phyloP scores from a whole-genome alignment of 2,329 filamentous ascomycete genomes.

The Alternaria conjuncta region DNA sequence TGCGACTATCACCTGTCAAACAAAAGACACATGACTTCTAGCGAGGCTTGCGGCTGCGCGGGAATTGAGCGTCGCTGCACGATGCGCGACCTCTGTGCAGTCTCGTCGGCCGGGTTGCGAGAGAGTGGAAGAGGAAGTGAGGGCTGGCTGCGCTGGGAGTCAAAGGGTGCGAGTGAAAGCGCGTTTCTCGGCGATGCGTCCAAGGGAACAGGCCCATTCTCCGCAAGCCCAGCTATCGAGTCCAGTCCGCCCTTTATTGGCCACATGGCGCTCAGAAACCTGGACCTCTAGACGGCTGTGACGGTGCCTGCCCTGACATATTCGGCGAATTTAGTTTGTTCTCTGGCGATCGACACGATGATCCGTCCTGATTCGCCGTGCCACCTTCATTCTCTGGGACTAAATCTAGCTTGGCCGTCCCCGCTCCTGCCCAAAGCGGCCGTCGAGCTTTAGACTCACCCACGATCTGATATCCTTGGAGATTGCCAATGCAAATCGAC shows the following conservation, averaged over 20 bases:
- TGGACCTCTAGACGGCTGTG: conserved; percentile 15
- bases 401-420: conserved; percentile 15
- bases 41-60: not conserved
- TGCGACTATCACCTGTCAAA: conserved; percentile 18
- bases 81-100: conserved; percentile 3
- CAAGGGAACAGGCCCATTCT: conserved; percentile 13
- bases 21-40: conserved; percentile 13
- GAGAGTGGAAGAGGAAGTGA: conserved; percentile 1
- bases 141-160: conserved; percentile 6
- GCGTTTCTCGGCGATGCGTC: conserved; percentile 15
- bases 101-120: not conserved
- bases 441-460: not conserved
- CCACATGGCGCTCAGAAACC: conserved; percentile 3
- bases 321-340: conserved; percentile 15
- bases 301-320: conserved; percentile 22
- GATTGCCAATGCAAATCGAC: conserved; percentile 3
- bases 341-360: conserved; percentile 12
- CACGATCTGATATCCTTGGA: conserved; percentile 3
- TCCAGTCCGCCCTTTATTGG: conserved; percentile 15
- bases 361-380: conserved; percentile 13
- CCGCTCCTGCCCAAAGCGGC: conserved; percentile 27
- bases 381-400: not conserved
- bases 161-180: conserved; percentile 7
- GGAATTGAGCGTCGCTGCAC: not conserved
- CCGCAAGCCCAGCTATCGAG: conserved; percentile 2